Conservation (phyloP, 1,284 basidiomycete species). For the Apiotrichum domesticum region DNA sequence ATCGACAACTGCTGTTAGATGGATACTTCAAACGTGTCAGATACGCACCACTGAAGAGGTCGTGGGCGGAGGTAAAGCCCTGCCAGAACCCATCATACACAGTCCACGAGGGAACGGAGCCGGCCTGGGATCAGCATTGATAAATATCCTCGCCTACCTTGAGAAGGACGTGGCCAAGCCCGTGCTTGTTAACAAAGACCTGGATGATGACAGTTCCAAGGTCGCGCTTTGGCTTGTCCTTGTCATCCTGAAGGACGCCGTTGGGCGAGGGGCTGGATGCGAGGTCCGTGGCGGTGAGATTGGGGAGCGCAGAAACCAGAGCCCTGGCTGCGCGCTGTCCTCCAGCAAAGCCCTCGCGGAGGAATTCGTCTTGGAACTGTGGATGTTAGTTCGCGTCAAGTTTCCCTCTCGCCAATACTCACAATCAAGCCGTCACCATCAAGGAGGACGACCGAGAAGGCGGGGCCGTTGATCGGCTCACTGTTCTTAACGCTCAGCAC, state of each 20-base stretch:
- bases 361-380: conserved; percentile 29
- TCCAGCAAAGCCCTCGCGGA: conserved; percentile 31
- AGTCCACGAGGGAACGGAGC: conserved; percentile 24
- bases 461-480: conserved; percentile 17
- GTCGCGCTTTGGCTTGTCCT: conserved; percentile 1
- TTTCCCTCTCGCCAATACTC: conserved; percentile 4
- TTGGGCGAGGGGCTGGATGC: not conserved
- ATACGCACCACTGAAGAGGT: conserved; percentile 35
- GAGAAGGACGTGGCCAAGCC: conserved; percentile 31
- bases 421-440: conserved; percentile 42
- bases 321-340: conserved; percentile 35
- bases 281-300: conserved; percentile 11
- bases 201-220: conserved; percentile 28
- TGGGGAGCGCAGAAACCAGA: conserved; percentile 25
- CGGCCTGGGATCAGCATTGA: conserved; percentile 7
- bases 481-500: conserved; percentile 21
- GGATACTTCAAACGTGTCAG: not conserved
- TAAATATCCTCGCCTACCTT: conserved; percentile 13
- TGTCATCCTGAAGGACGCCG: not conserved
- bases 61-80: conserved; percentile 35
- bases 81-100: conserved; percentile 40
- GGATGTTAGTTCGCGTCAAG: not conserved
- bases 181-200: conserved; percentile 39
- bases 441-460: conserved; percentile 35
- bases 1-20: conserved; percentile 57